Percentiles rank a stretch among this genome's conserved stretches.
phyloP scores from a whole-genome alignment of 148 eudicot genomes.

The Pouteria glomerata region DNA sequence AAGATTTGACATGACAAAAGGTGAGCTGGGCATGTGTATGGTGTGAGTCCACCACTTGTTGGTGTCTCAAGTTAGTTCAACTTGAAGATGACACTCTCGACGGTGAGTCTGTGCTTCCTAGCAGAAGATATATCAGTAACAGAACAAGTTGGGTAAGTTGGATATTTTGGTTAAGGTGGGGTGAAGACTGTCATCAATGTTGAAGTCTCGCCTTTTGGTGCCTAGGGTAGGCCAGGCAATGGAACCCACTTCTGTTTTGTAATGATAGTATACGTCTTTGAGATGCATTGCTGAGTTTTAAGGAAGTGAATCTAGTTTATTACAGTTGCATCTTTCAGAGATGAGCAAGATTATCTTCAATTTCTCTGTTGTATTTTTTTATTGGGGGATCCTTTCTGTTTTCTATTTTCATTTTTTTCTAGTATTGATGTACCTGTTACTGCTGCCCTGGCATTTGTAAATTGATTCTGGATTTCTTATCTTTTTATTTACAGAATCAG shows the following conservation, averaged over 20 bases:
- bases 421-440: background rate
- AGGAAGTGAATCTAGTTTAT: slow-evolving; percentile 39
- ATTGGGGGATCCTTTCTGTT: background rate
- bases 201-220: background rate
- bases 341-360: slow-evolving; percentile 45
- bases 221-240: background rate
- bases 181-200: background rate
- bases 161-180: background rate
- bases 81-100: no score
- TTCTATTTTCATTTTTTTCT: background rate
- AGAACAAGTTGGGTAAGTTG: background rate
- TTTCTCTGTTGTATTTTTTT: slow-evolving; percentile 14
- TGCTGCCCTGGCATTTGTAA: slow-evolving; percentile 2
- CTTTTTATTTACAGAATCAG: slow-evolving; percentile 32
- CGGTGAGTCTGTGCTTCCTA: no score
- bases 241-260: background rate
- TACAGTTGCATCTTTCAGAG: slow-evolving; percentile 35
- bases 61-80: no score
- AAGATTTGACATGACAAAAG: no score
- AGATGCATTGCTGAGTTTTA: slow-evolving; percentile 37
- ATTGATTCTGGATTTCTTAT: slow-evolving; percentile 14
- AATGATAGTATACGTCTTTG: slow-evolving; percentile 26
- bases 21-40: no score
- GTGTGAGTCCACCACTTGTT: no score
- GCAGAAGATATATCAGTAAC: no score